A percentile compares a stretch with the other conserved stretches of the same genome.
Evolutionary conservation across 164 flowering plant species (phyloP).

Genomic region (Macadamia integrifolia): DNA sequence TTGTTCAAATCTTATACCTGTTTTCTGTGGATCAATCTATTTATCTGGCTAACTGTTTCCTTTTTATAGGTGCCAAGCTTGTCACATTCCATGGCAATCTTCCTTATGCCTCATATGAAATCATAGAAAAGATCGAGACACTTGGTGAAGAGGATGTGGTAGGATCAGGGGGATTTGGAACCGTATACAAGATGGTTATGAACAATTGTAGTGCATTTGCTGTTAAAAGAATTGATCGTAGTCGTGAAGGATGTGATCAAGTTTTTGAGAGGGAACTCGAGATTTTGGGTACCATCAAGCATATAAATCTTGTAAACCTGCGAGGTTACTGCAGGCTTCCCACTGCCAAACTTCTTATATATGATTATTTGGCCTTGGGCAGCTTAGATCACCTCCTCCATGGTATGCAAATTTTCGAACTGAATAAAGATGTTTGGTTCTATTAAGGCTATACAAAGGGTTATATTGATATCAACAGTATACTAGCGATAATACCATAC

Average conservation of each 20-base stretch:
- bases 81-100: slow-evolving; percentile 92
- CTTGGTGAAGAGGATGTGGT: slow-evolving; percentile 84
- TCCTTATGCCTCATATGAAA: slow-evolving; percentile 83
- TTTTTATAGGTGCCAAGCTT: slow-evolving; percentile 61
- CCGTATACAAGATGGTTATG: slow-evolving; percentile 93
- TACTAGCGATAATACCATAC: too few species aligned
- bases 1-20: not conserved
- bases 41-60: slow-evolving; percentile 4
- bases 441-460: not conserved
- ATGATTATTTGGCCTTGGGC: slow-evolving; percentile 80
- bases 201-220: slow-evolving; percentile 88
- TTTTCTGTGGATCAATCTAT: not conserved
- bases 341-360: slow-evolving; percentile 77
- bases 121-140: slow-evolving; percentile 83
- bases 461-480: too few species aligned
- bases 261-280: slow-evolving; percentile 88
- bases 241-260: slow-evolving; percentile 78
- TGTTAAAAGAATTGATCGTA: slow-evolving; percentile 77
- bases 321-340: slow-evolving; percentile 88
- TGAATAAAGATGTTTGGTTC: not conserved
- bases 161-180: slow-evolving; percentile 96
- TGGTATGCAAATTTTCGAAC: slow-evolving; percentile 33
- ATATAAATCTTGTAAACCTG: slow-evolving; percentile 82
- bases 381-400: slow-evolving; percentile 86
- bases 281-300: slow-evolving; percentile 89